phyloP scores from a whole-genome alignment of 805 yeast species.

The Maudiozyma bulderi region DNA sequence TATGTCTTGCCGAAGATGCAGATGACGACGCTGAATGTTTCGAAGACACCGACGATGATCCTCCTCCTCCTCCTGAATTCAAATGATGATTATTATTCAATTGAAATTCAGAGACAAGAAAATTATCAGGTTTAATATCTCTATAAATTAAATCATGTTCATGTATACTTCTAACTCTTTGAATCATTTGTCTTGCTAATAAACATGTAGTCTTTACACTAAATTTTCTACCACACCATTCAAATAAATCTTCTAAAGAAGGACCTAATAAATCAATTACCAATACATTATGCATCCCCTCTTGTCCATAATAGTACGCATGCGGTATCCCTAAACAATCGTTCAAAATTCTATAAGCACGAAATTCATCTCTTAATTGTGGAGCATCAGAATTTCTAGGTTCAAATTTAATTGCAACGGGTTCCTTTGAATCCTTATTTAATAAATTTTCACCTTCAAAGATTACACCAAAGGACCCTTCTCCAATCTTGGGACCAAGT shows the following conservation, averaged over 20 bases:
- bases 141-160: constrained; percentile 85
- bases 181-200: constrained; percentile 90
- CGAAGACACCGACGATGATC: neutral
- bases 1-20: constrained; percentile 28
- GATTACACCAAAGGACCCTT: constrained; percentile 79
- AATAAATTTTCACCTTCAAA: constrained; percentile 72
- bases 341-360: constrained; percentile 81
- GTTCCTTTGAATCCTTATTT: constrained; percentile 26
- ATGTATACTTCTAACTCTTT: constrained; percentile 78
- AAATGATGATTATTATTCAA: constrained; percentile 40
- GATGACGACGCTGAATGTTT: neutral
- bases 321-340: constrained; percentile 84
- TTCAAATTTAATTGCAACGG: constrained; percentile 43
- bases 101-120: constrained; percentile 41
- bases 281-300: constrained; percentile 89
- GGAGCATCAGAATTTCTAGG: constrained; percentile 97
- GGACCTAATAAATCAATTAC: constrained; percentile 95
- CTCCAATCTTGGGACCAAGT: constrained; percentile 77
- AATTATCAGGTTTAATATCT: constrained; percentile 96
- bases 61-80: constrained; percentile 31
- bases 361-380: constrained; percentile 89
- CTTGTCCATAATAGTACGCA: constrained; percentile 98
- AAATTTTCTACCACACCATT: constrained; percentile 95
- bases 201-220: constrained; percentile 82
- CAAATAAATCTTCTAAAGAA: constrained; percentile 89